These are phyloP conservation scores for Nannochloris sp. DNA, from an alignment of 139 green algal genomes.

Conservation along the genomic window DNA sequence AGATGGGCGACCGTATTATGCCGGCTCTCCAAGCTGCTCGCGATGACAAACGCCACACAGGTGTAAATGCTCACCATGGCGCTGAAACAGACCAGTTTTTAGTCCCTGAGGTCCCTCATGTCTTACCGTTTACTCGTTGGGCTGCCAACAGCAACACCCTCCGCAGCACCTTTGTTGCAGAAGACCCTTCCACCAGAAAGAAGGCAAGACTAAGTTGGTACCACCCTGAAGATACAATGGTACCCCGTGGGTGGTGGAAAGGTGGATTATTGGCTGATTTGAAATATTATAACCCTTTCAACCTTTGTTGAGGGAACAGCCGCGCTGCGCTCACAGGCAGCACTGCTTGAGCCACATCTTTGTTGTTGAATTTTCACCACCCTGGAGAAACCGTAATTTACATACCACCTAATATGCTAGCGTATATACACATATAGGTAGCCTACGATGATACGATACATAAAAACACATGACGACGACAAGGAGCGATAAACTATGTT, in stretches of 20 bases:
- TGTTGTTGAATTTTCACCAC: too few species aligned
- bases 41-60: neutral
- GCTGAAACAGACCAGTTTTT: neutral
- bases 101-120: conserved; percentile 26
- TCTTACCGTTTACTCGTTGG: conserved; percentile 46
- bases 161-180: conserved; percentile 34
- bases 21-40: conserved; percentile 7
- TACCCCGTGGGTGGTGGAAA: conserved; percentile 40
- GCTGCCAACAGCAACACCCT: conserved; percentile 7
- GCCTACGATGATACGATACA: too few species aligned
- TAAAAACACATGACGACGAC: too few species aligned
- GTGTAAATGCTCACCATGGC: neutral
- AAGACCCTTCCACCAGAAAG: conserved; percentile 26
- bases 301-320: neutral
- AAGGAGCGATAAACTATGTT: too few species aligned
- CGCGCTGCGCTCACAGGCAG: neutral
- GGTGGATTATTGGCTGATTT: conserved; percentile 42
- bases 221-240: conserved; percentile 56
- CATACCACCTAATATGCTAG: too few species aligned
- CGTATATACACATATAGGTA: too few species aligned
- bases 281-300: conserved; percentile 45
- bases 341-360: neutral
- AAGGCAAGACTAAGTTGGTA: conserved; percentile 50
- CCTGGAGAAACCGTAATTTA: too few species aligned
- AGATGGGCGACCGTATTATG: conserved; percentile 18